Evolutionary conservation across 768 basidiomycete genomes (phyloP), one percentile per base, ranked within the genome.

Genomic region (Pleurotus eryngii): DNA sequence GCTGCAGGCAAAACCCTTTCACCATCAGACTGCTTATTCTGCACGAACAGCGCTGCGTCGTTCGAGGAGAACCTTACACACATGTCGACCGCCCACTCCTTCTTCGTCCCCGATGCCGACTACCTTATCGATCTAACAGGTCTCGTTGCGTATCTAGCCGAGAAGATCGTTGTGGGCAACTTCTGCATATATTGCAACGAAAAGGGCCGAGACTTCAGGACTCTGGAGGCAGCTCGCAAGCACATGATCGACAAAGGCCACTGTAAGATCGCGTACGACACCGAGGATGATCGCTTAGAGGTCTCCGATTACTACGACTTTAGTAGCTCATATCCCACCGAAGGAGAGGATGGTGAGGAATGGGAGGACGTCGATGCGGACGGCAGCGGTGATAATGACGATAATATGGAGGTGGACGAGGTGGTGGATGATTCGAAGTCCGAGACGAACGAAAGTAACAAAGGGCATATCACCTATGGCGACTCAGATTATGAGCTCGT

Each of bases 191-290:
- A 79, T 72, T 99, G 97, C 73, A 90, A 89, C 65, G 88, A 86
- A 35, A 85, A 81, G 59, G 84, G 92, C 43, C 76, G 85, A 59
- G 94, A 93, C 65, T 94, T 94, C 71, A 82, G 86, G 57, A 87
- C 84, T 14, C 67, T 95, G 54, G 89, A 93, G 3, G 96, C 95
- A 0, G 95, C 92, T 4, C 79, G 95, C 63, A 92, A 91, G 66
- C 97, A 99, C 69, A 99, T 99, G 97, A 60, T 84, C 40, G 95
- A 95, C 77, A 98, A 98, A 74, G 81, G 83, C 57, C 97, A 99
- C 67, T 98, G 95, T 81, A 98, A 97, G 74, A 85, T 99, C 61
- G 89, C 92, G 0, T 98, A 96, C 70, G 92, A 94, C 58, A 73
- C 81, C 1, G 86, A 91, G 63, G 67, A 75, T 39, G 93, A 98